phyloP scores from a whole-genome alignment of 164 flowering plant genomes.

The Magnolia sinica region DNA sequence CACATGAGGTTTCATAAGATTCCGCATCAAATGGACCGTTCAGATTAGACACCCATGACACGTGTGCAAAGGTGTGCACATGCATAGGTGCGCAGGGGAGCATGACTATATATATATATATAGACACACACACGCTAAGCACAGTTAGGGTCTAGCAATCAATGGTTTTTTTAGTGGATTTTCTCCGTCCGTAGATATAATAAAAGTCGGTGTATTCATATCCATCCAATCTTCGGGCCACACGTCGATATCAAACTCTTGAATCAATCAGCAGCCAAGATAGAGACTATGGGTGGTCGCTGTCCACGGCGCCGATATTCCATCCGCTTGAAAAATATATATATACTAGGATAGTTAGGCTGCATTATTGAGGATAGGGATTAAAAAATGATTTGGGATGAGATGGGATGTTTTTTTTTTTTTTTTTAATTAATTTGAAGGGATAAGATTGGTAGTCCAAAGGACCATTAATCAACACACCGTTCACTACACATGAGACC shows the following conservation, averaged over 20 bases:
- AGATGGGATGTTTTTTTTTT: neutral
- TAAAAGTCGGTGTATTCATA: neutral
- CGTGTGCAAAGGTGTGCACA: too few relatives aligned
- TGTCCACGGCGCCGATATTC: neutral
- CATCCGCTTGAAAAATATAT: too few relatives aligned
- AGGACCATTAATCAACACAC: too few relatives aligned
- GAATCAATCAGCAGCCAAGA: conserved; percentile 6
- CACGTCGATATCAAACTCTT: neutral
- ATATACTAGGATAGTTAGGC: neutral
- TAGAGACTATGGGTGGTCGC: neutral
- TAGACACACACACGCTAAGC: neutral
- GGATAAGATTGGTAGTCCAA: too few relatives aligned
- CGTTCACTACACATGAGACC: too few relatives aligned
- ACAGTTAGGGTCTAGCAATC: conserved; percentile 1
- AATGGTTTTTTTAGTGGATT: neutral
- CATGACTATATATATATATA: too few relatives aligned
- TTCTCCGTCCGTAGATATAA: neutral
- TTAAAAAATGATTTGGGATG: neutral
- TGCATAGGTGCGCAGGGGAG: too few relatives aligned
- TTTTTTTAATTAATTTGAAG: neutral
- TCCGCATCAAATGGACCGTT: too few relatives aligned
- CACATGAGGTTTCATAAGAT: too few relatives aligned
- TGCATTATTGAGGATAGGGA: conserved; percentile 3
- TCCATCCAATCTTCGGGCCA: neutral
- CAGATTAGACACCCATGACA: too few relatives aligned